These are phyloP conservation scores for Turnera subulata DNA, from an alignment of 345 rosid species.

Conservation along the genomic window DNA sequence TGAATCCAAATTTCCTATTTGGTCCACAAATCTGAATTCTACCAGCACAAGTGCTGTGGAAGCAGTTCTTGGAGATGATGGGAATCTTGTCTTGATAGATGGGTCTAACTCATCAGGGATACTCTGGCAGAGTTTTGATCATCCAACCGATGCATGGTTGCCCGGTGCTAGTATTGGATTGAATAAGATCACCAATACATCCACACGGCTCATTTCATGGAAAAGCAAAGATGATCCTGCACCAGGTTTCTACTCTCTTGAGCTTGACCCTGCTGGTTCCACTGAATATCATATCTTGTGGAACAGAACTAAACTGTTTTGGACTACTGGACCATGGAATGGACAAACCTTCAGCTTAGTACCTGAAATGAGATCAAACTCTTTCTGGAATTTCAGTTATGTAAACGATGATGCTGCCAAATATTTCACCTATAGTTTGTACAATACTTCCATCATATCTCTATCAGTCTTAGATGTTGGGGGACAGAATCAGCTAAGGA, in stretches of 20 bases:
- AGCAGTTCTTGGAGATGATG: constrained; percentile 22
- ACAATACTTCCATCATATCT: constrained; percentile 20
- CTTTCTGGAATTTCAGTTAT: constrained; percentile 49
- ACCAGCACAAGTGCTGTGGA: constrained; percentile 2
- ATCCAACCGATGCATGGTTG: constrained; percentile 24
- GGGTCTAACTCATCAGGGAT: background rate
- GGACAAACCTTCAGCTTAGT: constrained; percentile 11
- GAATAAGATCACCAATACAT: constrained; percentile 7
- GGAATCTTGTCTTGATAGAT: constrained; percentile 23
- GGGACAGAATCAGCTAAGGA: too few species aligned
- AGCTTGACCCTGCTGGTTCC: constrained; percentile 7
- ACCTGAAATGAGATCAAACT: constrained; percentile 30
- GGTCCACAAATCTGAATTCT: constrained; percentile 22
- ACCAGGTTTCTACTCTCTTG: constrained; percentile 22
- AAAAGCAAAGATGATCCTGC: constrained; percentile 24
- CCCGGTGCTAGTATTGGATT: constrained; percentile 22
- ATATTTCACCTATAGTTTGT: constrained; percentile 55
- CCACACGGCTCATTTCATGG: constrained; percentile 17
- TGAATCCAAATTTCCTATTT: constrained; percentile 2
- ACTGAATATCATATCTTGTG: constrained; percentile 5
- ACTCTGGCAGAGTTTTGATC: constrained; percentile 30
- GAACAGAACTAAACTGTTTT: constrained; percentile 4
- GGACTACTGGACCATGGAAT: constrained; percentile 21
- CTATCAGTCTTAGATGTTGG: too few species aligned
- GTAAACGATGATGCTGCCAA: constrained; percentile 37